These are phyloP conservation scores for Phytophthora citrophthora DNA, from an alignment of 352 stramenopile species.

Conservation along the genomic window DNA sequence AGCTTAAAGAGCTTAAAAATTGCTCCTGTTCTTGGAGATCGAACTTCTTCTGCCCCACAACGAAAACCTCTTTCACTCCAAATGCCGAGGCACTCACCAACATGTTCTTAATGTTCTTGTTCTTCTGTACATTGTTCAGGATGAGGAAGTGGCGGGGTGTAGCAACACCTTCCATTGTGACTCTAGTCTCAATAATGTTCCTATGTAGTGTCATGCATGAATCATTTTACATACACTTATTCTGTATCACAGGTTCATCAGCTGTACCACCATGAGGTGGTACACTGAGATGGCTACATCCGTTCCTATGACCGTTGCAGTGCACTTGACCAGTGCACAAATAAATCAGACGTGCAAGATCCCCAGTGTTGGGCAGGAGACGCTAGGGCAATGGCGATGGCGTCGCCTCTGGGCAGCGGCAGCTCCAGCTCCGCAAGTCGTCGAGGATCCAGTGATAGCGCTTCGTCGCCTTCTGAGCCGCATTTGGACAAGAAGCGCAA, in stretches of 20 bases:
- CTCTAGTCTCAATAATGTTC: not conserved
- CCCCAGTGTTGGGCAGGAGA: slow-evolving; percentile 21
- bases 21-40: slow-evolving; percentile 59
- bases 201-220: not conserved
- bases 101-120: slow-evolving; percentile 90
- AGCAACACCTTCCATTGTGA: not conserved
- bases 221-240: slow-evolving; percentile 1
- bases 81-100: slow-evolving; percentile 85
- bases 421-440: slow-evolving; percentile 4
- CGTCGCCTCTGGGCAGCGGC: slow-evolving; percentile 28
- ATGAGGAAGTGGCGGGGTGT: slow-evolving; percentile 76
- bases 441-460: slow-evolving; percentile 27
- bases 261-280: slow-evolving; percentile 6
- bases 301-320: slow-evolving; percentile 3
- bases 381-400: slow-evolving; percentile 25
- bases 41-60: slow-evolving; percentile 91
- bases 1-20: slow-evolving; percentile 54
- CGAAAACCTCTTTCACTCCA: slow-evolving; percentile 81
- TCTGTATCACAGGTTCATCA: slow-evolving; percentile 3
- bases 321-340: slow-evolving; percentile 13
- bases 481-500: slow-evolving; percentile 38
- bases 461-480: slow-evolving; percentile 7
- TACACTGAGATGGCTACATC: slow-evolving; percentile 38
- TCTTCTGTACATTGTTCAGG: slow-evolving; percentile 94
- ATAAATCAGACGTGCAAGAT: slow-evolving; percentile 41